Percentiles rank a stretch among this genome's conserved stretches.
phyloP scores from a whole-genome alignment of 1,284 basidiomycete species.

The Afroboletus lepidellus region DNA sequence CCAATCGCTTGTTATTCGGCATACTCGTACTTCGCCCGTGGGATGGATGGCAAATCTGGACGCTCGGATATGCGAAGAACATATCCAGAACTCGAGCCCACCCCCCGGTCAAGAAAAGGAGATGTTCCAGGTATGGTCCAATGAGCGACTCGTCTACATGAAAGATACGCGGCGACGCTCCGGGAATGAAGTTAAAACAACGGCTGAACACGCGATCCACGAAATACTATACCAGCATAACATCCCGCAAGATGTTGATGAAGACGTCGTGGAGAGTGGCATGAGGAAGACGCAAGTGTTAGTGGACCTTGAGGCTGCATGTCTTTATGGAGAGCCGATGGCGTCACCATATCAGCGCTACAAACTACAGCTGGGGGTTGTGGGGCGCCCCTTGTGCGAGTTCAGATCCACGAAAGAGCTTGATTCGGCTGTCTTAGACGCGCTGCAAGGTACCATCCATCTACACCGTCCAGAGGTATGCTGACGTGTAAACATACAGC shows the following conservation, averaged over 20 bases:
- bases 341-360: conserved; percentile 2
- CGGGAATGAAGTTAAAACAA: conserved; percentile 1
- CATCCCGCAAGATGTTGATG: neutral
- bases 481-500: neutral
- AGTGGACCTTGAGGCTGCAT: neutral
- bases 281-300: neutral
- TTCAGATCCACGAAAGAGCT: neutral
- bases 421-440: neutral
- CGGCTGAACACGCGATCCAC: conserved; percentile 20
- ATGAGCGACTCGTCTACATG: neutral
- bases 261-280: neutral
- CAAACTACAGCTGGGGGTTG: neutral
- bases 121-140: neutral
- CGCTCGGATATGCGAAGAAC: neutral
- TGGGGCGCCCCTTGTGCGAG: neutral
- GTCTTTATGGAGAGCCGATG: neutral
- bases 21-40: neutral
- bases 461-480: no score
- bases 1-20: neutral
- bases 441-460: neutral
- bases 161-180: neutral
- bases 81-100: neutral
- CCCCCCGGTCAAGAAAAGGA: neutral
- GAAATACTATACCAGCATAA: conserved; percentile 12
- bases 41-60: neutral